Evolutionary conservation across 2,329 filamentous ascomycete genomes (phyloP).

Genomic region (Xylaria sp.): DNA sequence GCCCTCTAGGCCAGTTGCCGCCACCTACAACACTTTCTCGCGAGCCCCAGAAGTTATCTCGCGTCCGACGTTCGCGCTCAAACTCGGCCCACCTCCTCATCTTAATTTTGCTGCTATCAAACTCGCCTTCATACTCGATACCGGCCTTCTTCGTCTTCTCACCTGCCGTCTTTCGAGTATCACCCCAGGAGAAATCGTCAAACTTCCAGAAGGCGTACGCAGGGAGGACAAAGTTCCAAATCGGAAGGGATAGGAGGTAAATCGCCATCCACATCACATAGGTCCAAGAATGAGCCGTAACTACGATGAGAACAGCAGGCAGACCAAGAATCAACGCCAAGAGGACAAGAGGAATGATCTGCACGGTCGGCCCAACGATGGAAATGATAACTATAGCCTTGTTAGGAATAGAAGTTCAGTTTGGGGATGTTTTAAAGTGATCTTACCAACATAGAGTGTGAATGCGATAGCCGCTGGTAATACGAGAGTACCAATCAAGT

Average conservation of each 20-base stretch:
- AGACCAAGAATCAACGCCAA: constrained; percentile 92
- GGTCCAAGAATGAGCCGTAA: constrained; percentile 91
- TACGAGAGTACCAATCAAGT: constrained; percentile 92
- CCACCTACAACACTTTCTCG: constrained; percentile 61
- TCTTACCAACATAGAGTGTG: constrained; percentile 93
- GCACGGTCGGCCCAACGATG: constrained; percentile 78
- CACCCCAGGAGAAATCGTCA: constrained; percentile 99
- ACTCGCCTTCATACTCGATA: constrained; percentile 91
- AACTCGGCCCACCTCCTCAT: constrained; percentile 99
- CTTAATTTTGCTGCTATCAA: constrained; percentile 98
- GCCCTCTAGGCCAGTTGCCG: constrained; percentile 57
- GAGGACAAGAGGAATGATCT: constrained; percentile 90
- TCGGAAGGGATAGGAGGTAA: constrained; percentile 89
- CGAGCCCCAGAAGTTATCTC: constrained; percentile 62
- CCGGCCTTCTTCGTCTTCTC: constrained; percentile 89
- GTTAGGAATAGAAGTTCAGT: constrained; percentile 38
- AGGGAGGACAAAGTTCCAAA: constrained; percentile 98
- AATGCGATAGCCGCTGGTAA: constrained; percentile 96
- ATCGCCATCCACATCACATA: constrained; percentile 98
- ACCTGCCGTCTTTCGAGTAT: constrained; percentile 93
- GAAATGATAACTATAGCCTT: constrained; percentile 78
- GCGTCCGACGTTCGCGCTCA: constrained; percentile 71
- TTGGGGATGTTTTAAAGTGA: constrained; percentile 1
- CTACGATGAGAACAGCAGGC: constrained; percentile 87
- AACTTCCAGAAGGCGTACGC: constrained; percentile 99